These are phyloP conservation scores for Harrya chromipes DNA, from an alignment of 768 basidiomycete genomes.

Conservation along the genomic window DNA sequence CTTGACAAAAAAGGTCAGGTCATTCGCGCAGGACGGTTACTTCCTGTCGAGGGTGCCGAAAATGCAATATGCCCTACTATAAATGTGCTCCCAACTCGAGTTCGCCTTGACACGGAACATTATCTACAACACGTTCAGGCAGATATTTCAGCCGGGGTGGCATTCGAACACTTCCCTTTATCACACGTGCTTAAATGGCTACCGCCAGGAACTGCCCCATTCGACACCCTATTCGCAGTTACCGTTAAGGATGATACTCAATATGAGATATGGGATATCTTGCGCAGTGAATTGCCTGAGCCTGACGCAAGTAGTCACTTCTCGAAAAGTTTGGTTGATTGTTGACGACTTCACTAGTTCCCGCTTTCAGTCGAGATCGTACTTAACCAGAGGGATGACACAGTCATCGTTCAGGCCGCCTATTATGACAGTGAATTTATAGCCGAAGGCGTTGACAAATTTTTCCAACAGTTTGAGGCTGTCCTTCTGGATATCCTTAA, in stretches of 20 bases:
- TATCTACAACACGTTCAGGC: conserved; percentile 23
- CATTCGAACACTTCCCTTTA: conserved; percentile 32
- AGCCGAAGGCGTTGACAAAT: conserved; percentile 10
- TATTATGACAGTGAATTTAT: conserved; percentile 21
- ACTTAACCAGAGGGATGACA: conserved; percentile 18
- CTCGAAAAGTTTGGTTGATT: neutral
- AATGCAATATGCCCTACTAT: conserved; percentile 25
- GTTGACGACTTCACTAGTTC: conserved; percentile 14
- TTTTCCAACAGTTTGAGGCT: conserved; percentile 25
- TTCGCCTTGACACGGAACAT: conserved; percentile 12
- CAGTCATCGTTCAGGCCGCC: conserved; percentile 20
- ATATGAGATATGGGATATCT: conserved; percentile 22
- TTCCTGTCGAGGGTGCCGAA: conserved; percentile 25
- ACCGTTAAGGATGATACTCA: conserved; percentile 21
- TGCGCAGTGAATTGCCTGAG: conserved; percentile 30
- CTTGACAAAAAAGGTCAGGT: conserved; percentile 18
- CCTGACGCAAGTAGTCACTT: conserved; percentile 26
- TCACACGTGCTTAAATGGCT: conserved; percentile 32
- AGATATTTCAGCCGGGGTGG: conserved; percentile 26
- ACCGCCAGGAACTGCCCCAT: conserved; percentile 19
- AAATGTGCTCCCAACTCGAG: conserved; percentile 29
- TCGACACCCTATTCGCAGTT: conserved; percentile 33
- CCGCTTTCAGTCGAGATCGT: conserved; percentile 25
- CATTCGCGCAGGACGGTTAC: conserved; percentile 30
- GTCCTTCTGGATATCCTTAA: conserved; percentile 18